These are phyloP conservation scores for Aspergillus sparsus DNA, from an alignment of 495 filamentous ascomycete genomes.

Conservation along the genomic window DNA sequence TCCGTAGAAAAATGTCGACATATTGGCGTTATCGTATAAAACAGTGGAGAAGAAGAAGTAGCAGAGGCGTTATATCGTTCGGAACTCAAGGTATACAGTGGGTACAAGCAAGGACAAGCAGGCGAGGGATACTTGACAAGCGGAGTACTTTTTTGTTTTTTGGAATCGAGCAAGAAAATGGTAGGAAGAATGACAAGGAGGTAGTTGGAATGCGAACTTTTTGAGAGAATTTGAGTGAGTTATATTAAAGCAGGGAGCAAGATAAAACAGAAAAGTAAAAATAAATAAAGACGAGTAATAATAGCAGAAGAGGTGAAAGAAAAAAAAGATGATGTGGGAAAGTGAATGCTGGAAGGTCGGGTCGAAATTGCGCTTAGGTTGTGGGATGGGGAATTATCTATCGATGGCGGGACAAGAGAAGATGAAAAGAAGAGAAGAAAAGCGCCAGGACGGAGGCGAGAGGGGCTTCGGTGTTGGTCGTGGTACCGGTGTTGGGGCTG, in stretches of 20 bases:
- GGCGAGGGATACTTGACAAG: constrained; percentile 5
- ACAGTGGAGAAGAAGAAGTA: constrained; percentile 12
- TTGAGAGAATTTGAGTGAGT: constrained; percentile 34
- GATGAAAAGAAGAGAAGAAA: constrained; percentile 33
- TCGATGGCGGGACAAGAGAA: constrained; percentile 34
- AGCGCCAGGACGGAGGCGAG: constrained; percentile 17
- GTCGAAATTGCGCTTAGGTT: constrained; percentile 28
- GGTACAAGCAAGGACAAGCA: constrained; percentile 27
- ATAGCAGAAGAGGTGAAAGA: constrained; percentile 23
- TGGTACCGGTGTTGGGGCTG: constrained; percentile 25
- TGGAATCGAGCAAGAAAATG: constrained; percentile 20
- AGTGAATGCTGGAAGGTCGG: constrained; percentile 28
- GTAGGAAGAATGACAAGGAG: constrained; percentile 28
- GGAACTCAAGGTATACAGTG: constrained; percentile 29
- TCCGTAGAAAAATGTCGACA: constrained; percentile 78
- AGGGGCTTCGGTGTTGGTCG: constrained; percentile 17
- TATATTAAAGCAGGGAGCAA: constrained; percentile 40
- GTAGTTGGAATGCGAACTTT: constrained; percentile 27
- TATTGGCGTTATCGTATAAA: constrained; percentile 44
- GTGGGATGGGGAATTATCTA: constrained; percentile 34
- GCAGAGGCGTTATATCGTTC: constrained; percentile 29
- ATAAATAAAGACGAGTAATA: constrained; percentile 26
- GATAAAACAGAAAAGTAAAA: constrained; percentile 33
- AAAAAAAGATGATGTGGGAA: constrained; percentile 13
- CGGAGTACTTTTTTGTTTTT: constrained; percentile 11